A percentile compares a stretch with the other conserved stretches of the same genome.
These are phyloP conservation scores for Raphidocelis subcapitata DNA, from an alignment of 139 green algal species.

Conservation along the genomic window DNA sequence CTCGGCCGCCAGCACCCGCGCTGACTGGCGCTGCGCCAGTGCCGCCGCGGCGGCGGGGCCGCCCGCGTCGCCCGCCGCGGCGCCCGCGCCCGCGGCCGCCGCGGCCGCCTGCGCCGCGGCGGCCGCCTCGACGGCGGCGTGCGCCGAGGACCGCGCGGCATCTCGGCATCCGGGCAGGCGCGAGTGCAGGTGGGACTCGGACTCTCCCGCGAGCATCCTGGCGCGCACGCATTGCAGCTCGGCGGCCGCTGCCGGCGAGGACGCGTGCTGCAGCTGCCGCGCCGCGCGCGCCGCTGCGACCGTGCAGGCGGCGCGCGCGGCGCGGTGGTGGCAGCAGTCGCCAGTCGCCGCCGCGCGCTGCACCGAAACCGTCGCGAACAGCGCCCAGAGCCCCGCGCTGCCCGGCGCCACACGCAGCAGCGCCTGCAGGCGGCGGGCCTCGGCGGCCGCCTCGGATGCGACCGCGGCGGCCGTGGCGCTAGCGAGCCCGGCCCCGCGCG, in stretches of 20 bases:
- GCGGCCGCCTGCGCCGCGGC: constrained; percentile 21
- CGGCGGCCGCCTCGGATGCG: not conserved
- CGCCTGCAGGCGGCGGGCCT: constrained; percentile 11
- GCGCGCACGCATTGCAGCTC: constrained; percentile 23
- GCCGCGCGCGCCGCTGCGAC: not conserved
- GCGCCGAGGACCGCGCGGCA: no score
- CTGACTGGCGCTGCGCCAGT: constrained; percentile 20
- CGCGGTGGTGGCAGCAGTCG: constrained; percentile 18
- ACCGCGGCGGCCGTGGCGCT: not conserved
- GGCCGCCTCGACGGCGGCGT: no score
- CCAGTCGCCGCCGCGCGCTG: constrained; percentile 15
- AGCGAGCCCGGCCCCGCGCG: not conserved
- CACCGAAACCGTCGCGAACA: constrained; percentile 23
- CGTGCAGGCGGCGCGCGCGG: constrained; percentile 20
- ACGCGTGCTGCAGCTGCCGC: constrained; percentile 3
- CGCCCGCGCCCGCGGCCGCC: constrained; percentile 19
- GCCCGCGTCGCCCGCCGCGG: not conserved
- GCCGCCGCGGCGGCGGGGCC: no score
- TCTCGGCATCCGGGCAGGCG: constrained; percentile 9
- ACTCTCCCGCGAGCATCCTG: constrained; percentile 28
- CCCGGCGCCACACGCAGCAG: constrained; percentile 8
- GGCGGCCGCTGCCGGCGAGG: not conserved
- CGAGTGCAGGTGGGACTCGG: constrained; percentile 40
- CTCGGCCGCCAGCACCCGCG: constrained; percentile 3
- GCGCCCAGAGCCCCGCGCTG: constrained; percentile 21